A percentile compares a stretch with the other conserved stretches of the same genome.
Evolutionary conservation across 139 green algal species (phyloP).

Genomic region (Micromonas pusilla): DNA sequence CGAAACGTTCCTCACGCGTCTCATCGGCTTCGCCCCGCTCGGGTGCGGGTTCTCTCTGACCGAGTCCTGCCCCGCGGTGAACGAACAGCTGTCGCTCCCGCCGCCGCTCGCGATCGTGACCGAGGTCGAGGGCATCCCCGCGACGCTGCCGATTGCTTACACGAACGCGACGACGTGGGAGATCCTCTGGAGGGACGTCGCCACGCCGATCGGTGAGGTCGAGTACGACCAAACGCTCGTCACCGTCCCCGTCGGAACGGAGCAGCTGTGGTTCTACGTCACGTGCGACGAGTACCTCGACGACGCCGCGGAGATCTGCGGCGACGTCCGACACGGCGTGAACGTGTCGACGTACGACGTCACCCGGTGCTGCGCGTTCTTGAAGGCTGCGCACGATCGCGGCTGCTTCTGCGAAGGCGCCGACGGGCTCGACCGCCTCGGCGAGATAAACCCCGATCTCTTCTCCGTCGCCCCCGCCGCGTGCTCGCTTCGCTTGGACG

Average conservation of each 20-base stretch:
- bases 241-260: not conserved
- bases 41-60: slow-evolving; percentile 14
- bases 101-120: no score
- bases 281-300: not conserved
- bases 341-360: not conserved
- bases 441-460: not conserved
- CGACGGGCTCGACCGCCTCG: not conserved
- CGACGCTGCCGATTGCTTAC: no score
- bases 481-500: not conserved
- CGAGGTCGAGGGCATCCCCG: not conserved
- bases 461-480: not conserved
- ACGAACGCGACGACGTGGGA: no score
- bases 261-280: not conserved
- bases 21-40: slow-evolving; percentile 13
- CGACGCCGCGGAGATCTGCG: not conserved
- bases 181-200: no score
- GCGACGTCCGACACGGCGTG: not conserved
- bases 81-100: not conserved
- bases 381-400: not conserved
- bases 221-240: not conserved
- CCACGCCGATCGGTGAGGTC: not conserved
- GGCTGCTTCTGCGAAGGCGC: not conserved
- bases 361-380: slow-evolving; percentile 12
- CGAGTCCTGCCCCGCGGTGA: not conserved
- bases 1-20: slow-evolving; percentile 4